Evolutionary conservation across 1,139 yeast species (phyloP).

Genomic region (Wickerhamomyces sp.): DNA sequence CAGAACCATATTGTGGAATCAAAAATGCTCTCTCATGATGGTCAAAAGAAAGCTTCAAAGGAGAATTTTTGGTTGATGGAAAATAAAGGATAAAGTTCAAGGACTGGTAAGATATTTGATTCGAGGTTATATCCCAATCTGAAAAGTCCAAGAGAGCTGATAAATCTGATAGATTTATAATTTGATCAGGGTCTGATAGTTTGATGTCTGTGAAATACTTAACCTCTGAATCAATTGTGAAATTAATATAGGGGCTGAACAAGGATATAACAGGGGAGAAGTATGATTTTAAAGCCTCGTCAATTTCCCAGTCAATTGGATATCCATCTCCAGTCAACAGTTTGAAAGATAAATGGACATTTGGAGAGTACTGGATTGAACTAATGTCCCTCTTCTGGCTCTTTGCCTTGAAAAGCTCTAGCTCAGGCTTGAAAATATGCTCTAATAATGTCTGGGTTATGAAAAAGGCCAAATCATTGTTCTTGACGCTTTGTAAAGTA

Average conservation of each 20-base stretch:
- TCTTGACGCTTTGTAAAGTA: slow-evolving; percentile 42
- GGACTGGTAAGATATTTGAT: slow-evolving; percentile 46
- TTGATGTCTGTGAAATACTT: slow-evolving; percentile 53
- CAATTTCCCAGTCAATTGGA: slow-evolving; percentile 57
- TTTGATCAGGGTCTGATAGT: slow-evolving; percentile 36
- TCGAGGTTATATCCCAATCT: slow-evolving; percentile 33
- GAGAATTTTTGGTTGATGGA: slow-evolving; percentile 47
- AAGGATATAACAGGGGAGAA: slow-evolving; percentile 44
- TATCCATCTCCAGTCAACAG: slow-evolving; percentile 51
- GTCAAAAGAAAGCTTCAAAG: slow-evolving; percentile 23
- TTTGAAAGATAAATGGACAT: slow-evolving; percentile 66
- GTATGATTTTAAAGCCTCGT: slow-evolving; percentile 35
- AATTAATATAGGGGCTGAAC: slow-evolving; percentile 53
- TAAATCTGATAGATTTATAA: slow-evolving; percentile 28
- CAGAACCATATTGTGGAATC: slow-evolving; percentile 91
- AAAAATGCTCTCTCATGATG: slow-evolving; percentile 40
- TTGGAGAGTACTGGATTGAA: slow-evolving; percentile 55
- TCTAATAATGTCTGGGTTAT: slow-evolving; percentile 54
- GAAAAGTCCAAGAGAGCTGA: slow-evolving; percentile 34
- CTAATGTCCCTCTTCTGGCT: slow-evolving; percentile 15
- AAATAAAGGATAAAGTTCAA: slow-evolving; percentile 66
- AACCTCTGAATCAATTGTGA: slow-evolving; percentile 75
- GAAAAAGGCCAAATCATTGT: slow-evolving; percentile 58
- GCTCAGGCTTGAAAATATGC: slow-evolving; percentile 48
- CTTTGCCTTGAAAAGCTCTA: slow-evolving; percentile 26